These are phyloP conservation scores for Rhododendron ferrugineum DNA, from an alignment of 148 eudicot genomes.

Conservation along the genomic window DNA sequence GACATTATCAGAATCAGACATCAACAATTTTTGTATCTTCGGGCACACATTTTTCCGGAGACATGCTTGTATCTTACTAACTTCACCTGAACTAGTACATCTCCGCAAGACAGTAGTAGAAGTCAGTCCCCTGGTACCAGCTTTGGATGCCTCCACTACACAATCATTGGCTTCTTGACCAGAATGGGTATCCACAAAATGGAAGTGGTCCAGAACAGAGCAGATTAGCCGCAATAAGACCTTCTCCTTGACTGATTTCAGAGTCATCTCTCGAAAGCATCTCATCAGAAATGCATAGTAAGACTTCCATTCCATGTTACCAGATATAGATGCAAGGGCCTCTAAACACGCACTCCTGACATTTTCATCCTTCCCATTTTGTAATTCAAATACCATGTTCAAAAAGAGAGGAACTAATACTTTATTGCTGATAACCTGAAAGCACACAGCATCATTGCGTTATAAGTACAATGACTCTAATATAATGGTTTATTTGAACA, in stretches of 20 bases:
- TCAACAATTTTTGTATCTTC: conserved; percentile 66
- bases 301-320: conserved; percentile 69
- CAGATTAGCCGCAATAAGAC: conserved; percentile 63
- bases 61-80: conserved; percentile 42
- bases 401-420: conserved; percentile 78
- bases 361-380: conserved; percentile 66
- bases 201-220: conserved; percentile 66
- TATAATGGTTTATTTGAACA: background rate
- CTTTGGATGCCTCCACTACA: conserved; percentile 14
- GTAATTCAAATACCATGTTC: conserved; percentile 58
- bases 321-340: conserved; percentile 65
- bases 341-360: conserved; percentile 63
- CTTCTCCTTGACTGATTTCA: conserved; percentile 61
- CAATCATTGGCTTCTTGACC: conserved; percentile 19
- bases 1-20: conserved; percentile 62
- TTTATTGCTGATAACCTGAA: conserved; percentile 51
- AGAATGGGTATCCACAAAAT: conserved; percentile 37
- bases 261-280: conserved; percentile 65
- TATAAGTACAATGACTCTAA: background rate
- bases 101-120: conserved; percentile 3
- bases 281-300: conserved; percentile 56
- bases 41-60: conserved; percentile 52
- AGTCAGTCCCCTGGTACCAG: too few relatives aligned
- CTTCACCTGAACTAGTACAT: conserved; percentile 21
- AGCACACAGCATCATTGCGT: background rate